Base-by-base conservation (phyloP, 2,329 filamentous ascomycete species). In the Aspergillus ustus region DNA sequence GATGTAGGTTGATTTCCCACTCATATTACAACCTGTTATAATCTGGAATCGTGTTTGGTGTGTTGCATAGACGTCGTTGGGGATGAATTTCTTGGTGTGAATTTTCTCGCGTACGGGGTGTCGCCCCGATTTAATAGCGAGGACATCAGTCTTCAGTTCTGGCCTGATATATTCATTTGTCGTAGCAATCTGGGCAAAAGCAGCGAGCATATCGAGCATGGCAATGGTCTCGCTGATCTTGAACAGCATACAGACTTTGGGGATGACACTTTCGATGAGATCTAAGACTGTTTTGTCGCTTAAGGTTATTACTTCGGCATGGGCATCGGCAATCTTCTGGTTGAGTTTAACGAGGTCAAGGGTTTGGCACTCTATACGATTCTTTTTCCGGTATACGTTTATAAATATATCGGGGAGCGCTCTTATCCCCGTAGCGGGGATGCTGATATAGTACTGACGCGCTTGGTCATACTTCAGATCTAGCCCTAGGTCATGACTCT, bases 11-110 rank as follows among this genome's bases (percentile, higher is more conserved):
- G 91, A 96, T 75, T 98, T 99, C 0, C 93, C 95, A 69, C 92
- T 96, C 95, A 99, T 99, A 70, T 99, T 99, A 74, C 92, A 96
- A 3, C 95, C 94, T 0, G 94, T 98, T 65, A 99, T 89, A 63
- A 98, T 90, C 67, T 98, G 93, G 70, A 97, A 96, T 1, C 93
- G 87, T 40, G 88, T 88, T 63, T 94, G 88, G 37, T 90, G 84
- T 0, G 89, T 91, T 2, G 92, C 90, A 70, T 93, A 98, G 29
- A 93, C 91, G 70, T 98, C 93, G 66, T 98, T 98, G 0, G 95
- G 91, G 3, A 98, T 82, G 72, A 91, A 96, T 22, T 85, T 87
- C 50, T 84, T 84, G 0, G 81, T 78, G 66, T 91, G 87, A 2
- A 89, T 85, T 72, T 88, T 91, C 77, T 96, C 92, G 4, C 89